phyloP scores from a whole-genome alignment of 2,329 filamentous ascomycete genomes.

The Calonectria hongkongensis region DNA sequence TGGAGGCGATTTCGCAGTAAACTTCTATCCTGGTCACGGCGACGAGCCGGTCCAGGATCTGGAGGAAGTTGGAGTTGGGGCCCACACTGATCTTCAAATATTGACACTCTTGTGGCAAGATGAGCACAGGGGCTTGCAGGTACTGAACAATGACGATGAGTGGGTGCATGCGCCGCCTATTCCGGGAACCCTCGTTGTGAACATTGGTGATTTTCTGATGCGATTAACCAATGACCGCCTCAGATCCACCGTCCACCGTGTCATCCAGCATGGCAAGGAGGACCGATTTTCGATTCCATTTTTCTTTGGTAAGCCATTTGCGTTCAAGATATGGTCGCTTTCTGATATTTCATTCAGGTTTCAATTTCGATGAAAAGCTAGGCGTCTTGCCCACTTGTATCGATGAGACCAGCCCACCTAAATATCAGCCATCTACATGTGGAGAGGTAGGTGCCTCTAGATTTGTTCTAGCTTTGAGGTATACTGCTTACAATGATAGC shows the following conservation, averaged over 20 bases:
- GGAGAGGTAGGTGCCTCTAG: neutral
- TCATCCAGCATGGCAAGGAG: constrained; percentile 61
- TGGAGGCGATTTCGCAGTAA: constrained; percentile 23
- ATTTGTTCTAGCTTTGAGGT: neutral
- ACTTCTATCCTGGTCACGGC: constrained; percentile 27
- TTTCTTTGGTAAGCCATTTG: constrained; percentile 70
- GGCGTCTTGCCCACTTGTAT: constrained; percentile 6
- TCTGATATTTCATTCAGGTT: neutral
- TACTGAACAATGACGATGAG: constrained; percentile 47
- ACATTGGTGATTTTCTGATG: constrained; percentile 54
- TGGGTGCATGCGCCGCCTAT: constrained; percentile 52
- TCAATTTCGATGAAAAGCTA: constrained; percentile 11
- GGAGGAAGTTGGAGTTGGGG: constrained; percentile 31
- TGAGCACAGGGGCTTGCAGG: constrained; percentile 55
- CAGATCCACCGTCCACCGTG: constrained; percentile 66
- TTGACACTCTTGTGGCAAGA: constrained; percentile 61
- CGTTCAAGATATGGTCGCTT: neutral
- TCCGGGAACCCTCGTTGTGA: constrained; percentile 52
- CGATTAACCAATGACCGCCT: constrained; percentile 52
- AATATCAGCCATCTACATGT: constrained; percentile 5
- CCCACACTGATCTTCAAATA: constrained; percentile 63
- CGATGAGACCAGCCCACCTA: neutral
- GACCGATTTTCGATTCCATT: constrained; percentile 74
- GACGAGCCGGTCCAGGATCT: neutral
- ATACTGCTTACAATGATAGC: neutral